Evolutionary conservation across 129 eudicot species (phyloP).

Genomic region (Saussurea involucrata): DNA sequence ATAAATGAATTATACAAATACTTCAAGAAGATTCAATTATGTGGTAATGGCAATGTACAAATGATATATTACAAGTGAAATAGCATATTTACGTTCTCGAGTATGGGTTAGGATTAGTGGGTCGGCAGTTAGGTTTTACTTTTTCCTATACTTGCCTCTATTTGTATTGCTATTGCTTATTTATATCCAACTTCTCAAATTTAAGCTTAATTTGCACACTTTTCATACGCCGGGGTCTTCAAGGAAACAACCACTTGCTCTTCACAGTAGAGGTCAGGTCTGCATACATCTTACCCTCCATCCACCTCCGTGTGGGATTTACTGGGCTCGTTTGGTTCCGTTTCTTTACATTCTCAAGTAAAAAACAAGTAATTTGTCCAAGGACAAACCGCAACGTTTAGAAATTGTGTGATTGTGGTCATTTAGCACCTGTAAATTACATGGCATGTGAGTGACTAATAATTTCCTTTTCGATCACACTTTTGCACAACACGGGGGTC

Average conservation of each 20-base stretch:
- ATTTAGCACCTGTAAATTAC: not conserved
- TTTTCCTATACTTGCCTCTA: not conserved
- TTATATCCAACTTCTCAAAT: not conserved
- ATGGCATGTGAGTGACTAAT: not conserved
- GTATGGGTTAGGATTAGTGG: not conserved
- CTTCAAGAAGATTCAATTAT: not conserved
- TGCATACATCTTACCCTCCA: not conserved
- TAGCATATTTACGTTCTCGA: not conserved
- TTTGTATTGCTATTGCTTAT: not conserved
- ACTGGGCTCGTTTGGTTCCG: not conserved
- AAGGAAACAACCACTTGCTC: not conserved
- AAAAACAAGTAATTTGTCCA: not conserved
- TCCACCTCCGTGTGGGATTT: not conserved
- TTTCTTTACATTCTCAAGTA: not conserved
- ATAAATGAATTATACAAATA: not conserved
- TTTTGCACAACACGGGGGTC: no score
- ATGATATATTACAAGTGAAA: not conserved
- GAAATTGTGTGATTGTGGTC: not conserved
- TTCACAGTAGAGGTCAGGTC: not conserved
- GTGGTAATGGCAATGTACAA: not conserved
- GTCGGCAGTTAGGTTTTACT: not conserved
- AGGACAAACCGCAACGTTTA: not conserved
- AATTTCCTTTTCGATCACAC: no score
- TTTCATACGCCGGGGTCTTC: not conserved
- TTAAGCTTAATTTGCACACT: not conserved